Base-by-base conservation (phyloP, 1,139 yeast species). In the Saccharomyces hybrid region DNA sequence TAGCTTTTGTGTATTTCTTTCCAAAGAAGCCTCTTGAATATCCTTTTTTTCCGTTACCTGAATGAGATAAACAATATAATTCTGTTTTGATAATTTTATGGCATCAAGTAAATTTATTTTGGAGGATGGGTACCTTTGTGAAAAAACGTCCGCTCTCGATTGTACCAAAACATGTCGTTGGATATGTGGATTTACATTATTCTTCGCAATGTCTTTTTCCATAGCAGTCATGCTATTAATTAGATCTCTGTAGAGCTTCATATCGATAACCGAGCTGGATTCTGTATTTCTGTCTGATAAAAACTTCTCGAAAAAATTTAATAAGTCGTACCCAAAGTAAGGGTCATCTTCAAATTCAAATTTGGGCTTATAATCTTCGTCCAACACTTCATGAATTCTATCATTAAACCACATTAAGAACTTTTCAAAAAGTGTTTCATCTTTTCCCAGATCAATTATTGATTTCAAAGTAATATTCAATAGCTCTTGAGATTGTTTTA, bases 361-460 rank as follows among this genome's bases (percentile, higher is more conserved):
- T n/a, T 50, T 55, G 8, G 55, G 53, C 25, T 54, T 55, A 55
- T 63, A 59, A 42, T 62, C 65, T 20, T 63, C 66, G 47, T 63
- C 62, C 4, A 60, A 51, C 20, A 54, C 48, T 32, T 55, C 60
- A 46, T 54, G 54, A 7, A 63, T 59, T 44, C 53, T 56, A 51
- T 65, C 66, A 8, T 58, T 52, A 31, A 65, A 53, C 69, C 69
- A 65, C 2, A 53, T 55, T 5, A 60, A 48, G 34, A 63, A 62
- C 26, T 51, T 49, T 13, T 54, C 52, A 48, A 60, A 59, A 30
- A 52, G 42, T 23, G 11, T 11, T 41, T 51, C 53, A 23, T 51
- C 44, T 2, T 48, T 38, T 46, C 54, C 53, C 34, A 57, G 38
- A 2, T 51, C 51, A 5, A 47, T 34, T 5, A 51, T 47, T 27